Percentiles rank a stretch among this genome's conserved stretches.
phyloP scores from a whole-genome alignment of 192 early-diverging fungal genomes.

The Linnemannia hyalina region DNA sequence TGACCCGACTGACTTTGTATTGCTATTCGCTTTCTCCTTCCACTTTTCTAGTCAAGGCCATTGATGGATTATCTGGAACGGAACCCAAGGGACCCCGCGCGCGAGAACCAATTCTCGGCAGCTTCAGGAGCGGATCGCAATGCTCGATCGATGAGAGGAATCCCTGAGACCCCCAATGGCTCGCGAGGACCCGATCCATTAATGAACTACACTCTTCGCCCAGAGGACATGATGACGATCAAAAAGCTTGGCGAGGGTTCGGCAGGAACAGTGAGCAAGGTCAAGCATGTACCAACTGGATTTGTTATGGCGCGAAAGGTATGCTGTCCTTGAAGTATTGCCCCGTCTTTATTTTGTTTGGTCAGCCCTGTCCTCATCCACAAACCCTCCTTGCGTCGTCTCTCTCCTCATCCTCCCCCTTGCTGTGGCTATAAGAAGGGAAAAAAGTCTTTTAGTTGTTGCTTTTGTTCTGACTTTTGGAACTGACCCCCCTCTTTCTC shows the following conservation, averaged over 20 bases:
- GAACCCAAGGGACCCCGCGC: constrained; percentile 47
- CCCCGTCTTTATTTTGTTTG: constrained; percentile 2
- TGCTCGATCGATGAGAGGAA: constrained; percentile 40
- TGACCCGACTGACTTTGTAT: background rate
- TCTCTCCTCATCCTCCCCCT: background rate
- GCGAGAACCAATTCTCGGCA: constrained; percentile 33
- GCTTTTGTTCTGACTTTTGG: constrained; percentile 4
- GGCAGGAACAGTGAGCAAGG: constrained; percentile 88
- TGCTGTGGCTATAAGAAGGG: background rate
- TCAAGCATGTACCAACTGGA: constrained; percentile 77
- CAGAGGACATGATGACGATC: constrained; percentile 81
- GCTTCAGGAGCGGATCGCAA: constrained; percentile 33
- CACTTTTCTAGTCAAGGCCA: constrained; percentile 22
- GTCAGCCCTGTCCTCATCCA: background rate
- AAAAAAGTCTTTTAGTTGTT: constrained; percentile 1
- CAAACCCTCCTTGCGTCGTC: constrained; percentile 1
- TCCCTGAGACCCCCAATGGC: constrained; percentile 44
- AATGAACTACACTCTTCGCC: constrained; percentile 51
- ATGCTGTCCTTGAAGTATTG: background rate
- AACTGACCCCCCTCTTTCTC: background rate
- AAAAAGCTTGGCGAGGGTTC: constrained; percentile 92
- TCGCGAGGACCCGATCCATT: constrained; percentile 37
- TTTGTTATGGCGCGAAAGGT: constrained; percentile 93
- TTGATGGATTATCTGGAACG: constrained; percentile 45
- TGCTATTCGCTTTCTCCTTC: background rate